phyloP scores from a whole-genome alignment of 257 asterid species.

The Coffea eugenioides region DNA sequence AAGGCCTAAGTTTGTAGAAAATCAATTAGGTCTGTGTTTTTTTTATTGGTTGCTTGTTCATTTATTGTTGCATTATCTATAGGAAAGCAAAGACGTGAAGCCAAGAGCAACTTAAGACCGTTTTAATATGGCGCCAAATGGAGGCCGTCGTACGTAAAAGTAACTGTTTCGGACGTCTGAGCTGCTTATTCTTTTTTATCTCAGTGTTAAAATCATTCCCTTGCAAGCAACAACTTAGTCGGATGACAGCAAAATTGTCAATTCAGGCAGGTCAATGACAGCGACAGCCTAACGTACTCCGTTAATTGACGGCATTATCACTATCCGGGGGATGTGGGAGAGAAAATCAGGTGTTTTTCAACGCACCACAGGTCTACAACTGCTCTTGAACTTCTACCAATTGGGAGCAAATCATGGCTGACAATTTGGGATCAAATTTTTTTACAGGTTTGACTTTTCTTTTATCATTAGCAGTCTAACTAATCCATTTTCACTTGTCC shows the following conservation, averaged over 20 bases:
- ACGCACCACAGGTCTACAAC: background rate
- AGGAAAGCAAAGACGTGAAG: slow-evolving; percentile 16
- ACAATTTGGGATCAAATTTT: background rate
- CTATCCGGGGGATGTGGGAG: background rate
- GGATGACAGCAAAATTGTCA: slow-evolving; percentile 25
- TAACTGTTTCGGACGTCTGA: slow-evolving; percentile 34
- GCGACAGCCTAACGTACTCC: slow-evolving; percentile 21
- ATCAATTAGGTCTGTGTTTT: background rate
- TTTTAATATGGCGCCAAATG: slow-evolving; percentile 31
- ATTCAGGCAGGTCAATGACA: slow-evolving; percentile 14
- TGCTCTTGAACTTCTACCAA: background rate
- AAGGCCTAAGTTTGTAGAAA: background rate
- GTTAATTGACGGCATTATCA: background rate
- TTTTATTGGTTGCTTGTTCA: too few species aligned
- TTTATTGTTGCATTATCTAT: background rate
- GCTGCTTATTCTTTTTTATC: background rate
- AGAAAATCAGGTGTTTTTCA: slow-evolving; percentile 9
- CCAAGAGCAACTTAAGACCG: slow-evolving; percentile 7
- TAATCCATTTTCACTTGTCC: background rate
- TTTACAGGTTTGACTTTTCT: background rate
- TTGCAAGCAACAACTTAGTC: slow-evolving; percentile 1
- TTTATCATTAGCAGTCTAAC: background rate
- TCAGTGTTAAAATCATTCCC: slow-evolving; percentile 7
- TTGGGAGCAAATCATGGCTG: background rate
- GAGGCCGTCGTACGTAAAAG: slow-evolving; percentile 34